These are phyloP conservation scores for Russula abietina DNA, from an alignment of 768 basidiomycete species.

Conservation along the genomic window DNA sequence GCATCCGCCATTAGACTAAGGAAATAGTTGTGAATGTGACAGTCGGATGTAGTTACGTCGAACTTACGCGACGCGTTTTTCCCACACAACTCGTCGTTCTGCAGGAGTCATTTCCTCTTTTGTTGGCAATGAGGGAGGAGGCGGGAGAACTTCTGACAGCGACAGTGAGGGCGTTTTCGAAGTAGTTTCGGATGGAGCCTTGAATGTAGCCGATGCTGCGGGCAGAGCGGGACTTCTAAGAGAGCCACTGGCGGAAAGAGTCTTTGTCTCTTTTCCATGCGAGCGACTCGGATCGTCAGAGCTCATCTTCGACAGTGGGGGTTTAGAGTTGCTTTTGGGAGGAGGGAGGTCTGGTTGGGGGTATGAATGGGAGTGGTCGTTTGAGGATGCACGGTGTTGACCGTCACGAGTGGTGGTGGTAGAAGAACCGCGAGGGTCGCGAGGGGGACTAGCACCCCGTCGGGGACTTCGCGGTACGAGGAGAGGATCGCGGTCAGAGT, in stretches of 20 bases:
- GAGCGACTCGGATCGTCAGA: neutral
- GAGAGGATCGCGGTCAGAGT: neutral
- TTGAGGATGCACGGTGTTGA: neutral
- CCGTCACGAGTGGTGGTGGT: neutral
- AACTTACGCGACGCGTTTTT: conserved; percentile 39
- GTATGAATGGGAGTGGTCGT: neutral
- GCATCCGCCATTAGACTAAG: conserved; percentile 34
- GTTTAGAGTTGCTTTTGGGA: neutral
- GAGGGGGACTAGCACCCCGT: conserved; percentile 2
- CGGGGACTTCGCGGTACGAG: conserved; percentile 9
- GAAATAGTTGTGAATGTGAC: neutral
- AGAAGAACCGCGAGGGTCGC: neutral
- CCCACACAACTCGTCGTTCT: conserved; percentile 37
- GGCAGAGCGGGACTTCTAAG: neutral
- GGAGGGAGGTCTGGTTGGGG: neutral
- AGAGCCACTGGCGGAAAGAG: neutral
- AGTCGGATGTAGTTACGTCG: neutral
- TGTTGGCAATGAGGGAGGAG: conserved; percentile 4
- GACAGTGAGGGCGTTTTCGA: neutral
- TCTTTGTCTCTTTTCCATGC: neutral
- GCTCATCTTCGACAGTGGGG: neutral
- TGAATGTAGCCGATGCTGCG: neutral
- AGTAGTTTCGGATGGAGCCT: neutral
- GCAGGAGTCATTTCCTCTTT: conserved; percentile 30
- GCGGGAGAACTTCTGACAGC: conserved; percentile 10